Conservation (phyloP, 164 flowering plant species). For the Echeveria elegans region DNA sequence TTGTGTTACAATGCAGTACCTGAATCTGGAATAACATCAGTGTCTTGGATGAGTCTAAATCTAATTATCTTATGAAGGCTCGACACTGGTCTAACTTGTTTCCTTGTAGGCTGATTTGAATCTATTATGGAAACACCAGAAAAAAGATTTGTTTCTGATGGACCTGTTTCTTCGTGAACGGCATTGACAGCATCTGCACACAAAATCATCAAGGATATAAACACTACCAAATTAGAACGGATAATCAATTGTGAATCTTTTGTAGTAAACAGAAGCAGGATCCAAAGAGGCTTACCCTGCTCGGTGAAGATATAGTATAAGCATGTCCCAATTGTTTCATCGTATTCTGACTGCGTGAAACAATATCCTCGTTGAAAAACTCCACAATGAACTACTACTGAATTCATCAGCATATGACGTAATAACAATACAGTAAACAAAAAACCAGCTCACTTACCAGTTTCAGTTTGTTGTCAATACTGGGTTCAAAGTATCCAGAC, state of each 20-base stretch:
- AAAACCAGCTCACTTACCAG: constrained; percentile 43
- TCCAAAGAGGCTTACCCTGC: constrained; percentile 28
- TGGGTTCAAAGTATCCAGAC: constrained; percentile 44
- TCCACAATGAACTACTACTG: not conserved
- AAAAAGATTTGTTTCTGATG: constrained; percentile 47
- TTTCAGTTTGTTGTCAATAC: constrained; percentile 43
- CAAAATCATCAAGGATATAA: not conserved
- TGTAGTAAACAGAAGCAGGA: not conserved
- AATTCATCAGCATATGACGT: not conserved
- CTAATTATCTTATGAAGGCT: constrained; percentile 44
- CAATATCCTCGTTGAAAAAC: not conserved
- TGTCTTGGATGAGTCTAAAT: constrained; percentile 29
- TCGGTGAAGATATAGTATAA: constrained; percentile 50
- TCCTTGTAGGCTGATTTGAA: constrained; percentile 33
- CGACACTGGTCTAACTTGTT: constrained; percentile 47
- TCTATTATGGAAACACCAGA: constrained; percentile 33
- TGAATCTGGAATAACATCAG: not conserved
- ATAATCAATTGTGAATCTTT: not conserved
- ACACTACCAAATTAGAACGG: not conserved
- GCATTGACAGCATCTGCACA: constrained; percentile 36
- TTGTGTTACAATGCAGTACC: not conserved
- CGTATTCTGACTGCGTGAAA: constrained; percentile 25
- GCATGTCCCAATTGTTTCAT: constrained; percentile 72
- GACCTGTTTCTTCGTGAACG: constrained; percentile 57
- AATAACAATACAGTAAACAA: not conserved